Conservation (phyloP, 2,329 filamentous ascomycete species). For the Cladosporium sp. region DNA sequence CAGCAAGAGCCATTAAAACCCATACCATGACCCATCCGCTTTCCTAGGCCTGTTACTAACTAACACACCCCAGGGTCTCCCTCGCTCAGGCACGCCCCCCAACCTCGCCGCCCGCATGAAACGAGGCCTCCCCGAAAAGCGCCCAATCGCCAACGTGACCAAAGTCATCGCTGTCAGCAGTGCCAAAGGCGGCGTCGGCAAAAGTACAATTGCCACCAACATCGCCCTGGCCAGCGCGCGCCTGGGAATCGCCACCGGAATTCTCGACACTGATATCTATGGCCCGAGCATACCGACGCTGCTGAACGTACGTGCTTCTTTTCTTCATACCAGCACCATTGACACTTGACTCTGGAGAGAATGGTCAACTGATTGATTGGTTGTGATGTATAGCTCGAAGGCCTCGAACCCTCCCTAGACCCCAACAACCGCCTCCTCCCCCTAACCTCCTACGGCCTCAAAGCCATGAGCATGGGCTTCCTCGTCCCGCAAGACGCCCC, state of each 20-base stretch:
- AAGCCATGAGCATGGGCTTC: conserved; percentile 99
- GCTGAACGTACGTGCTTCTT: conserved; percentile 75
- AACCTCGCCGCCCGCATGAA: conserved; percentile 69
- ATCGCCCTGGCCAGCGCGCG: conserved; percentile 83
- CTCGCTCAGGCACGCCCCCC: conserved; percentile 67
- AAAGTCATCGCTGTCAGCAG: conserved; percentile 97
- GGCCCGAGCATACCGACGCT: conserved; percentile 92
- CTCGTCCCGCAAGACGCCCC: conserved; percentile 77
- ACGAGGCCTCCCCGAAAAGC: conserved; percentile 73
- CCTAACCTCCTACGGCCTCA: conserved; percentile 89
- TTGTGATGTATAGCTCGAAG: conserved; percentile 29
- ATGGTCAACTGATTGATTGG: not conserved
- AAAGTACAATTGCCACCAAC: conserved; percentile 93
- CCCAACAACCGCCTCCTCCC: conserved; percentile 74
- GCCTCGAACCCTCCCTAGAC: conserved; percentile 36
- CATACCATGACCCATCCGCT: not conserved
- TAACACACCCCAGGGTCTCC: conserved; percentile 68
- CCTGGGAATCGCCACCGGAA: conserved; percentile 76
- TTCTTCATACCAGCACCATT: too few relatives aligned
- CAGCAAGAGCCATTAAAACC: not conserved
- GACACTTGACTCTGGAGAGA: too few relatives aligned
- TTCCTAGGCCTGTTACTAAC: not conserved
- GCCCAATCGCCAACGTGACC: conserved; percentile 77
- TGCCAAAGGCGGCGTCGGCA: conserved; percentile 96
- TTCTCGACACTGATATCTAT: conserved; percentile 95